A percentile compares a stretch with the other conserved stretches of the same genome.
These are phyloP conservation scores for Massarina eburnea DNA, from an alignment of 2,329 filamentous ascomycete genomes.

Conservation along the genomic window DNA sequence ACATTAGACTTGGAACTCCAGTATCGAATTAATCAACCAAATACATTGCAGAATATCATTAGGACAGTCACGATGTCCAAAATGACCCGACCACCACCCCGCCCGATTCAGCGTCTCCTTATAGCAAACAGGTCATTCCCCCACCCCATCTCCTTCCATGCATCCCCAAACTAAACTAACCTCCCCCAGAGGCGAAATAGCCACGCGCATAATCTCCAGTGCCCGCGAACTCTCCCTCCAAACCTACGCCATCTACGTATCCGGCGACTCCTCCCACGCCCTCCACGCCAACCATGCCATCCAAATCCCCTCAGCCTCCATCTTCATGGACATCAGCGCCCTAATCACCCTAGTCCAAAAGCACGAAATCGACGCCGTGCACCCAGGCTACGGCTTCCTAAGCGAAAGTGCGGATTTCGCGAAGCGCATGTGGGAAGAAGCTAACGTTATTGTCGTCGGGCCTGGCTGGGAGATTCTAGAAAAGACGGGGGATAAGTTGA, in stretches of 20 bases:
- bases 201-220: slow-evolving; percentile 60
- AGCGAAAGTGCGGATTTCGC: slow-evolving; percentile 58
- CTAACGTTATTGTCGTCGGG: slow-evolving; percentile 53
- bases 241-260: slow-evolving; percentile 59
- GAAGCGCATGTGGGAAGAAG: slow-evolving; percentile 52
- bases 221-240: slow-evolving; percentile 61
- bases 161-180: slow-evolving; percentile 1
- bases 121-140: slow-evolving; percentile 54
- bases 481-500: slow-evolving; percentile 59
- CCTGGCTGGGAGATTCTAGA: slow-evolving; percentile 60
- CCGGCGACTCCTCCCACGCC: slow-evolving; percentile 58
- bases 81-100: slow-evolving; percentile 27
- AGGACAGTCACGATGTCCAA: neutral
- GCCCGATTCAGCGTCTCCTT: slow-evolving; percentile 53
- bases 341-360: slow-evolving; percentile 53
- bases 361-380: slow-evolving; percentile 57
- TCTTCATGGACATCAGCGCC: slow-evolving; percentile 56
- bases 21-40: neutral
- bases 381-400: slow-evolving; percentile 66
- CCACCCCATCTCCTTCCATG: neutral
- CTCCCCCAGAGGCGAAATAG: slow-evolving; percentile 61
- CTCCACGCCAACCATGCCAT: slow-evolving; percentile 55
- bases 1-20: neutral
- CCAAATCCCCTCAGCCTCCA: slow-evolving; percentile 52
- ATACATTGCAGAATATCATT: neutral